These are phyloP conservation scores for Alternaria postmessia DNA, from an alignment of 2,329 filamentous ascomycete genomes.

Conservation along the genomic window DNA sequence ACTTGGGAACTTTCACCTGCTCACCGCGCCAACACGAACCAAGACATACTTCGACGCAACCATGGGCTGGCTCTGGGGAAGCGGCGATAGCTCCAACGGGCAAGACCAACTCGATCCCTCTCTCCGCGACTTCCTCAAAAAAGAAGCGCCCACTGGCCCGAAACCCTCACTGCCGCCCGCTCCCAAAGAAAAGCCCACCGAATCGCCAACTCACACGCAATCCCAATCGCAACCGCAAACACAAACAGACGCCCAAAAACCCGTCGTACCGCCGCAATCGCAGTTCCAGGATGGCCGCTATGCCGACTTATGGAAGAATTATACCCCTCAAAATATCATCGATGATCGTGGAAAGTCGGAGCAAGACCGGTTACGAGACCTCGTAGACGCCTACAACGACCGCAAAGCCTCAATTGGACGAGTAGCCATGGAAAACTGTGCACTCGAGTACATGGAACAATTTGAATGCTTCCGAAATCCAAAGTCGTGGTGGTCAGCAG, in stretches of 20 bases:
- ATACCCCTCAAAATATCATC: constrained; percentile 75
- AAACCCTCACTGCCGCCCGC: constrained; percentile 40
- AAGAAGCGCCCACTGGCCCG: constrained; percentile 80
- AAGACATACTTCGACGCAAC: constrained; percentile 5
- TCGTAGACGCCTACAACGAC: constrained; percentile 85
- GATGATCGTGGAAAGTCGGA: constrained; percentile 75
- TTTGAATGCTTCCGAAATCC: constrained; percentile 82
- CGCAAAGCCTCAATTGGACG: constrained; percentile 78
- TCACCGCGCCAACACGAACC: constrained; percentile 5
- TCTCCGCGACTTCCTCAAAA: constrained; percentile 83
- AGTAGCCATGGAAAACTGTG: constrained; percentile 92
- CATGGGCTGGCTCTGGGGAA: constrained; percentile 72
- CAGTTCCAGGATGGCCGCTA: constrained; percentile 75
- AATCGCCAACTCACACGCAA: constrained; percentile 20
- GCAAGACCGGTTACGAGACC: constrained; percentile 79
- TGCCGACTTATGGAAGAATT: constrained; percentile 92
- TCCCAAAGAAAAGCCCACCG: constrained; percentile 38
- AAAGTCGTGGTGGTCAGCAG: constrained; percentile 65
- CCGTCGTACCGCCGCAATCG: constrained; percentile 60
- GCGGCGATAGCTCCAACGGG: constrained; percentile 51
- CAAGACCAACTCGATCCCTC: constrained; percentile 81
- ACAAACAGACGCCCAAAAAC: constrained; percentile 34
- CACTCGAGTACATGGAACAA: constrained; percentile 83
- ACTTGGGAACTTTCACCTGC: constrained; percentile 14
- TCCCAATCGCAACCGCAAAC: constrained; percentile 10